Base-by-base conservation (phyloP, 768 basidiomycete genomes). In the Boletus rufocinnamomeus region DNA sequence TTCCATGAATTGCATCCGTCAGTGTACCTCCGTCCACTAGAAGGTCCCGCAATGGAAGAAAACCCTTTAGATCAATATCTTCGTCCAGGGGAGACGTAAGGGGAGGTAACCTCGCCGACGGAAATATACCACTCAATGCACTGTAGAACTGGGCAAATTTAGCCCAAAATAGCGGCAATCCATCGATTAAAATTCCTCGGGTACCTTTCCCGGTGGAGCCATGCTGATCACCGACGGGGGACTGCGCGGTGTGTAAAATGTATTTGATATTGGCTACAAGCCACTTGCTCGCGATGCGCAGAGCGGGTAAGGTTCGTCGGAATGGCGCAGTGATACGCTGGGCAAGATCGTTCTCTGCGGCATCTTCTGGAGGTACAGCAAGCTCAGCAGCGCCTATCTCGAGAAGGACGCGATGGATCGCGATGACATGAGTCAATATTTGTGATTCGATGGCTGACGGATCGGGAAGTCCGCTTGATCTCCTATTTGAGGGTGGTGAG, bases 211-310 rank as follows among this genome's bases (percentile, higher is more conserved):
- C 52, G 53, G 54, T 52, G 46, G 58, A 19, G 13, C 52, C 57
- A 14, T 28, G 37, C 41, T 54, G 61, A 51, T 34, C 51, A 28
- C 44, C 74, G 28, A 67, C 66, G 56, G 68, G 67, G 55, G 68
- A 60, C 57, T 72, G 78, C 54, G 65, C 75, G 74, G 57, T 79
- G 48, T 84, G 82, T 40, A 75, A 65, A 25, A 93, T 68, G 62
- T 91, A 91, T 59, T 83, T 84, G 63, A 84, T 73, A 69, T 98
- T 93, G 5, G 84, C 84, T 32, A 82, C 77, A 14, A 98, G 71
- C 97, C 97, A 99, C 70, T 94, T 95, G 66, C 87, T 87, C 6
- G 88, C 85, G 55, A 98, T 87, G 21, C 96, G 85, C 35, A 98
- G 76, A 7, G 92, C 88, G 6, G 95, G 95, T 7, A 98, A 77